A percentile compares a stretch with the other conserved stretches of the same genome.
Evolutionary conservation across 352 stramenopile species (phyloP).

Genomic region (Phytophthora pinifolia): DNA sequence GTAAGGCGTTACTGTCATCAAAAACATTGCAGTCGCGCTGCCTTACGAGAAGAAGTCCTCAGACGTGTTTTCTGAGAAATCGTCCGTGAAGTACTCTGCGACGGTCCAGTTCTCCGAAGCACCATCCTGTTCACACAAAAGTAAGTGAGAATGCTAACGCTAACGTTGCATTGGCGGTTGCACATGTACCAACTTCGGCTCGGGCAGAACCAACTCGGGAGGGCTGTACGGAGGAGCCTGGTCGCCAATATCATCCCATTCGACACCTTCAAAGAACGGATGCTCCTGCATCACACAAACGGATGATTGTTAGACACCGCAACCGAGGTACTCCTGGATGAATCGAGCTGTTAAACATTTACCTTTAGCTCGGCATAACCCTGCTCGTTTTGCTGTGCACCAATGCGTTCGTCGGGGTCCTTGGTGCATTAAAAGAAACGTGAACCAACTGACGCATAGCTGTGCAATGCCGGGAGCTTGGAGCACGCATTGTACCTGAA

Average conservation of each 20-base stretch:
- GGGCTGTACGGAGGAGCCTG: slow-evolving; percentile 62
- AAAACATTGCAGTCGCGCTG: not conserved
- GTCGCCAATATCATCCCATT: slow-evolving; percentile 65
- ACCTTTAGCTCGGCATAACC: slow-evolving; percentile 75
- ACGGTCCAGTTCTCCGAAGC: slow-evolving; percentile 79
- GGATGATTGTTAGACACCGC: slow-evolving; percentile 8
- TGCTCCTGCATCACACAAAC: slow-evolving; percentile 42
- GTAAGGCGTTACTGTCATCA: not conserved
- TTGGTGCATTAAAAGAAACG: slow-evolving; percentile 5
- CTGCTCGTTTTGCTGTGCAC: slow-evolving; percentile 64
- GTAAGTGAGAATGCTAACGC: not conserved
- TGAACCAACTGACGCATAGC: not conserved
- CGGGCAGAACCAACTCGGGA: slow-evolving; percentile 51
- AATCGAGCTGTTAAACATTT: not conserved
- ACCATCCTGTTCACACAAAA: slow-evolving; percentile 51
- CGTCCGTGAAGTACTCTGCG: slow-evolving; percentile 78
- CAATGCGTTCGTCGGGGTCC: slow-evolving; percentile 65
- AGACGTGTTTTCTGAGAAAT: slow-evolving; percentile 78
- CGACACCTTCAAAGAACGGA: slow-evolving; percentile 75
- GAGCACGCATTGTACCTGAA: slow-evolving; percentile 41
- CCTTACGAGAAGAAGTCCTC: slow-evolving; percentile 51
- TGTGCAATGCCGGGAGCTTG: not conserved
- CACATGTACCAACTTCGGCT: slow-evolving; percentile 53
- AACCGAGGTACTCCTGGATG: not conserved
- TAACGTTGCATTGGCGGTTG: not conserved